A percentile compares a stretch with the other conserved stretches of the same genome.
phyloP scores from a whole-genome alignment of 148 eudicot genomes.

The Chenopodium suecicum region DNA sequence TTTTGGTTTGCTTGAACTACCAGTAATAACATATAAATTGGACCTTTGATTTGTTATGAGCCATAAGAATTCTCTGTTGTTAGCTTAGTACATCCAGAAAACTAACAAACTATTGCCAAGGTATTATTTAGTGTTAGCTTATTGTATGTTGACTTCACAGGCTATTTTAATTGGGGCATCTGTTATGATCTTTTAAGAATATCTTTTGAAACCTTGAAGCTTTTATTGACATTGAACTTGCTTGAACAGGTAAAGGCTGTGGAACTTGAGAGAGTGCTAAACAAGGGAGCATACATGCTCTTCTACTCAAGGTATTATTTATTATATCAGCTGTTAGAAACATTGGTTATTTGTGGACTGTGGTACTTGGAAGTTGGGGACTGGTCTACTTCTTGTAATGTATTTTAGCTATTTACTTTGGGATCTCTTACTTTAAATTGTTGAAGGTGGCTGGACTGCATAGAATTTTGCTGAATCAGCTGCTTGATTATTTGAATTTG shows the following conservation, averaged over 20 bases:
- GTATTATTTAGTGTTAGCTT: not conserved
- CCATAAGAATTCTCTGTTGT: not conserved
- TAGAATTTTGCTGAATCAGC: not conserved
- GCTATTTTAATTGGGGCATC: not conserved
- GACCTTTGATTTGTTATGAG: not conserved
- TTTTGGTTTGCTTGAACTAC: not conserved
- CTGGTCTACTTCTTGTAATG: not conserved
- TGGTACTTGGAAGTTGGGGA: not conserved
- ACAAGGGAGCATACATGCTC: constrained; percentile 86
- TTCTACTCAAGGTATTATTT: constrained; percentile 70
- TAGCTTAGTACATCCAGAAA: not conserved
- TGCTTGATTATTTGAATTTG: not conserved
- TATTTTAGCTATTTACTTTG: not conserved
- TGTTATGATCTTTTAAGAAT: not conserved
- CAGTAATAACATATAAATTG: not conserved
- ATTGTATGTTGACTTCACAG: constrained; percentile 2
- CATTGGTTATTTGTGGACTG: not conserved
- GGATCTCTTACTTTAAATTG: not conserved
- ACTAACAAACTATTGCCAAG: not conserved
- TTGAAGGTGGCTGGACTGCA: not conserved
- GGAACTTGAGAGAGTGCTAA: constrained; percentile 61
- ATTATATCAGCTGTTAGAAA: not conserved
- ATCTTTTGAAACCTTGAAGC: not conserved
- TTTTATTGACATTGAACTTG: constrained; percentile 1
- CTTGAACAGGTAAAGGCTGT: constrained; percentile 63